Base-by-base conservation (phyloP, 345 rosid genomes). In the Aegle marmelos region DNA sequence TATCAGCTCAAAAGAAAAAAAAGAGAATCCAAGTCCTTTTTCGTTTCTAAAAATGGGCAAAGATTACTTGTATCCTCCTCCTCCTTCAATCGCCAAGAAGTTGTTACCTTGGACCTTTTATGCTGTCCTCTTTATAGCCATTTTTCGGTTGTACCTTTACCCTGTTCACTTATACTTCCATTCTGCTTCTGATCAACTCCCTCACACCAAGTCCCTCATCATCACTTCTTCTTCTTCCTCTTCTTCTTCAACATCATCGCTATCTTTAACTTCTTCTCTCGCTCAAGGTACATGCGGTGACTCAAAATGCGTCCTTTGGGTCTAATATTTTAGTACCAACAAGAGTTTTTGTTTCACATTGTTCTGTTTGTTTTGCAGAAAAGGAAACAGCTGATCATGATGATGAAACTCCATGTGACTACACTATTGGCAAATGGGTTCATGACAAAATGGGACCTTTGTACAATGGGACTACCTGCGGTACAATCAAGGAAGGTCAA, bases 401-500 rank as follows among this genome's bases (percentile, higher is more conserved):
- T 53, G 57, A 74, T 59, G 88, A 78, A 36, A 6, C 82, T 79
- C 82, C 85, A 34, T 95, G 99, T 76, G 91, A 96, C 89, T 91
- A 87, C 86, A 85, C 89, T 0, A 34, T 81, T 81, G 98, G 98
- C 24, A 85, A 75, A 74, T 96, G 99, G 99, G 83, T 92, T 9
- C 83, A 25, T 53, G 94, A 96, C 86, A 85, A 83, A 82, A 81
- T 24, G 36, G 97, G 92, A 56, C 98, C 98, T 74, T 68, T 91
- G 66, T 94, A 96, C 87, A 91, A 91, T 68, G 91, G 91, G 61
- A 88, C 94, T 6, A 85, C 88, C 72, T 96, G 99, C 39, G 91
- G 91, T 56, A 89, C 93, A 36, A 96, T 96, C 79, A 92, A 94
- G 80, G 89, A 88, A 22, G 95, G 97, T 64, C 99, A 96, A 79